Percentiles rank a stretch among this genome's conserved stretches.
phyloP scores from a whole-genome alignment of 371 early-diverging fungal genomes.

The Fennellomyces sp. region DNA sequence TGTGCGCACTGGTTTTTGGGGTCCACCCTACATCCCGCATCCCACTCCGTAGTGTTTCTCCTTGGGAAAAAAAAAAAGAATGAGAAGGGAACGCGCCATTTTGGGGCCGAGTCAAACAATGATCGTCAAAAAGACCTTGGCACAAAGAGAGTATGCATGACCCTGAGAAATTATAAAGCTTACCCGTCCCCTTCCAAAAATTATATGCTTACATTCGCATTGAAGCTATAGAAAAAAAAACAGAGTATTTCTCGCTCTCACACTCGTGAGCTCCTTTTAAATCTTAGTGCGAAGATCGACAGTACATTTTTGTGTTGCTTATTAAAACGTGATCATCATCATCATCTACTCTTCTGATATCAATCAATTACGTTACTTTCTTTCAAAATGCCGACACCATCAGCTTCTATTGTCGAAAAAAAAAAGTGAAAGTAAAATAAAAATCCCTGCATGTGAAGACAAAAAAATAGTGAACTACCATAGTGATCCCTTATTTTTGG shows the following conservation, averaged over 20 bases:
- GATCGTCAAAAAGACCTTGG: neutral
- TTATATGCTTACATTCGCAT: neutral
- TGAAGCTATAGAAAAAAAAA: neutral
- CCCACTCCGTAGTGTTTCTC: neutral
- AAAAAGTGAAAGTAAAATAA: neutral
- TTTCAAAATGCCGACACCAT: neutral
- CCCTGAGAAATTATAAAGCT: neutral
- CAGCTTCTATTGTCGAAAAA: too few relatives aligned
- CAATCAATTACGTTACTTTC: too few relatives aligned
- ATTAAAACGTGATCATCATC: too few relatives aligned
- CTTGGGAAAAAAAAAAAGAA: neutral
- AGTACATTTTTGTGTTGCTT: too few relatives aligned
- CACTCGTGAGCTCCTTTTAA: too few relatives aligned
- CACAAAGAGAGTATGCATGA: neutral
- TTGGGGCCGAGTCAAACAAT: neutral
- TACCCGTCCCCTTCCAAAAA: neutral
- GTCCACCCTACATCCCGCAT: neutral
- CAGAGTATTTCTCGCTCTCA: too few relatives aligned
- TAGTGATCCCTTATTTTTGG: neutral
- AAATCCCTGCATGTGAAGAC: neutral
- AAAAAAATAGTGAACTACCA: neutral
- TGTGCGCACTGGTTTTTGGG: too few relatives aligned
- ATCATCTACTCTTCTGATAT: too few relatives aligned
- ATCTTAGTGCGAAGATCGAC: too few relatives aligned
- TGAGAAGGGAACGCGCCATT: conserved; percentile 1